phyloP scores from a whole-genome alignment of 768 basidiomycete species.

The Mycena galericulata region DNA sequence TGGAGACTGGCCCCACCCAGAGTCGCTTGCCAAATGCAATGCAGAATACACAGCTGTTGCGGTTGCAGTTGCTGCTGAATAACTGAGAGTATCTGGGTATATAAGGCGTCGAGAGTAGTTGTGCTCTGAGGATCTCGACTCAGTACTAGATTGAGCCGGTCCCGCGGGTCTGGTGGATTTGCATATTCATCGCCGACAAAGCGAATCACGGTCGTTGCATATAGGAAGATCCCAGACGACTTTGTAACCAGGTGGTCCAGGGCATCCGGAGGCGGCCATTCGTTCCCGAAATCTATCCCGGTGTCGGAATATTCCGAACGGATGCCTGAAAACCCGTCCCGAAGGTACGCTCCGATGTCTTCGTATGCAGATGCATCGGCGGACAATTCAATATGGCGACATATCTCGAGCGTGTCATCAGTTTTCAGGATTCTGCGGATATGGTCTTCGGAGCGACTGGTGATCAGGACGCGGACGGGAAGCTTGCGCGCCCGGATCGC shows the following conservation, averaged over 20 bases:
- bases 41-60: background rate
- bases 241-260: background rate
- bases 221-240: conserved; percentile 18
- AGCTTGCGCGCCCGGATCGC: background rate
- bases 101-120: conserved; percentile 12
- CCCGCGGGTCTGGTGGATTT: conserved; percentile 3
- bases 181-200: conserved; percentile 5
- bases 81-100: conserved; percentile 13
- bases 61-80: background rate
- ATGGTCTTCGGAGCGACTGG: conserved; percentile 15
- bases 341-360: conserved; percentile 3
- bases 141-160: background rate
- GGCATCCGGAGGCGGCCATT: background rate
- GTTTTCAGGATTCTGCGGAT: conserved; percentile 1
- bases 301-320: background rate
- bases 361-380: conserved; percentile 1
- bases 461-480: conserved; percentile 1
- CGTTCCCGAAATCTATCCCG: background rate
- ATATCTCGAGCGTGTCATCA: background rate
- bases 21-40: background rate
- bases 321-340: conserved; percentile 1
- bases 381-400: background rate
- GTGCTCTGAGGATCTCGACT: conserved; percentile 11
- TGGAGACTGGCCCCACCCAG: background rate
- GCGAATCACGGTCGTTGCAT: conserved; percentile 9